Base-by-base conservation (phyloP, 1,284 basidiomycete genomes). In the Rhodotorula sp. region DNA sequence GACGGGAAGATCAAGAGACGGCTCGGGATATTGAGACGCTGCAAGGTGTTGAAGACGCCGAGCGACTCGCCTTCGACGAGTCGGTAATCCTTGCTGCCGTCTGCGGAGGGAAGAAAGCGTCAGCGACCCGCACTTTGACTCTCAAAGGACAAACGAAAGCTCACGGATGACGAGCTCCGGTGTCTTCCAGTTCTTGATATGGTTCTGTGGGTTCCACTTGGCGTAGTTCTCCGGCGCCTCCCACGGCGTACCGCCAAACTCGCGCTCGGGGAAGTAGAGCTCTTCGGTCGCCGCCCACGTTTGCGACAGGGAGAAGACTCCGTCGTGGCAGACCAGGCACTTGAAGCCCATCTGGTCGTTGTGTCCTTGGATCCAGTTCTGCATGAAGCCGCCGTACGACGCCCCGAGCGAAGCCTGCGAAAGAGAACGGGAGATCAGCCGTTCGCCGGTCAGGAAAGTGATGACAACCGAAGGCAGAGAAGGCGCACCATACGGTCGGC, bases 301-400 rank as follows among this genome's bases (percentile, higher is more conserved):
- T 76, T 91, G 89, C 90, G 58, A 87, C 85, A 87, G 89, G 68
- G 52, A 62, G 16, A 69, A 64, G 5, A 72, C 65, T 23, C 78
- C 76, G 64, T 77, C 76, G 67, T 77, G 77, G 56, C 70, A 90
- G 21, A 94, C 87, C 56, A 97, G 84, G 2, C 91, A 91, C 84
- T 94, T 95, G 86, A 97, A 96, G 34, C 87, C 86, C 79, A 92
- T 91, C 8, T 85, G 70, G 72, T 93, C 90, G 21, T 93, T 92
- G 81, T 96, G 92, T 0, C 93, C 91, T 65, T 94, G 91, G 72
- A 96, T 93, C 92, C 91, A 97, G 81, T 93, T 96, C 60, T 80
- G 51, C 71, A 77, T 77, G 64, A 58, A 75, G 10, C 83, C 83
- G 49, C 83, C 83, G 68, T 83, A 84, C 12, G 77, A 79, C 0